Evolutionary conservation across 2,329 filamentous ascomycete species (phyloP).

Genomic region (Proliferodiscus dingleyae): DNA sequence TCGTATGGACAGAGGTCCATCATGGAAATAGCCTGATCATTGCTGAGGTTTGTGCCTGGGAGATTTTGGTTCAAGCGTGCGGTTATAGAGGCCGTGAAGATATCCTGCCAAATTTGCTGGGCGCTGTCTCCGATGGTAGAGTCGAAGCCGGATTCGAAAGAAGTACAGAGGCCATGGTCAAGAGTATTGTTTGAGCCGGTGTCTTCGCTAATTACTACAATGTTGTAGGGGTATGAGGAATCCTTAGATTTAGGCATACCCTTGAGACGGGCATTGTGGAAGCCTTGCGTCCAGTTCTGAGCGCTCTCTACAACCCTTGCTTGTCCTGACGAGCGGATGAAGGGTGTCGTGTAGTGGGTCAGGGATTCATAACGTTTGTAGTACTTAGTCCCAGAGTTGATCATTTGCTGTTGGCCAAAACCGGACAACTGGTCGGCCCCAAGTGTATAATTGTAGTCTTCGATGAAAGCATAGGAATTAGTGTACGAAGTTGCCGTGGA

Average conservation of each 20-base stretch:
- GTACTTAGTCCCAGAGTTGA: conserved; percentile 72
- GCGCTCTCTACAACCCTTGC: conserved; percentile 71
- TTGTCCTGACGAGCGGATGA: conserved; percentile 67
- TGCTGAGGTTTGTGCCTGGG: conserved; percentile 59
- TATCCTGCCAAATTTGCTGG: conserved; percentile 52
- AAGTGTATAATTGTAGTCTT: conserved; percentile 65
- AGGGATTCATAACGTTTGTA: conserved; percentile 67
- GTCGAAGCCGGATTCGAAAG: conserved; percentile 59
- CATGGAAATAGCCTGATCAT: conserved; percentile 59
- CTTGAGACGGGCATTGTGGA: conserved; percentile 48
- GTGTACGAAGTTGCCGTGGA: conserved; percentile 49
- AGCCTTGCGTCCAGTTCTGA: conserved; percentile 69
- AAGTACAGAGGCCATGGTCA: conserved; percentile 65
- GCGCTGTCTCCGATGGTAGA: conserved; percentile 44
- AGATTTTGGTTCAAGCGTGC: conserved; percentile 65
- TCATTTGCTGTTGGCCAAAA: conserved; percentile 65
- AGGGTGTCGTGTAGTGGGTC: conserved; percentile 54
- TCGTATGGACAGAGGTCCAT: conserved; percentile 90
- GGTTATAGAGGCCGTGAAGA: conserved; percentile 65
- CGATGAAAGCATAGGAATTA: conserved; percentile 63
- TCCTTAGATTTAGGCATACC: conserved; percentile 33
- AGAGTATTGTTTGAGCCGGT: conserved; percentile 73
- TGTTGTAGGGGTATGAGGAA: conserved; percentile 45
- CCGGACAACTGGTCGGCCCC: conserved; percentile 64
- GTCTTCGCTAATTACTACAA: conserved; percentile 67